Base-by-base conservation (phyloP, 192 early-diverging fungal species). In the Coemansia sp. region DNA sequence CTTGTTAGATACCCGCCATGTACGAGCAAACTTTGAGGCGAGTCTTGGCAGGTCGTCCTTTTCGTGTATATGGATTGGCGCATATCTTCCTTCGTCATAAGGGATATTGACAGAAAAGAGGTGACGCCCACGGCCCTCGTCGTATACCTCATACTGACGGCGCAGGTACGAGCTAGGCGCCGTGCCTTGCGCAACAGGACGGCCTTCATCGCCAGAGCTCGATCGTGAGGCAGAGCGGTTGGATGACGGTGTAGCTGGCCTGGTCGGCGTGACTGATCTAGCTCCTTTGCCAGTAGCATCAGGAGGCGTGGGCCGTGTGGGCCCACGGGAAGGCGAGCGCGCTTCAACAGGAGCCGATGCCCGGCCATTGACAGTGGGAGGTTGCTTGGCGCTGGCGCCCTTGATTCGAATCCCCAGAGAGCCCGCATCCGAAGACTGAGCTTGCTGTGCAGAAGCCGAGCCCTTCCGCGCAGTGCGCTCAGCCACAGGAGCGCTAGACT, bases 21-120 rank as follows among this genome's bases (percentile, higher is more conserved):
- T 77, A 3, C 80, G 75, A 21, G 75, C 69, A 46, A 74, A 82
- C 67, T 77, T 82, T 4, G 75, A 72, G 3, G 75, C 80, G 16
- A 71, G 35, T 37, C 75, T 82, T 23, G 65, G 57, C 32, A 82
- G 11, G n/a, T 82, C 75, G 39, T 82, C 80, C 16, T 44, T 63
- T 44, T 82, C 80, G 39, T 82, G 80, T 17, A 82, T 72, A 60
- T 82, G 80, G 42, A 82, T 82, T 3, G 80, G 72, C 8, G 80
- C 75, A 63, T 62, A 74, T 8, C 75, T 65, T 38, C 64, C 50
- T 6, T 82, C 80, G 42, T 68, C 69, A 14, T 82, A 82, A 13
- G 80, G 39, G 7, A 82, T 72, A 47, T 77, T 82, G 57, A 74
- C 72, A 0, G 80, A 82, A 35, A 71, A 82, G 40, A 77, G 28